Base-by-base conservation (phyloP, 2,329 filamentous ascomycete genomes). In the Arachnopeziza araneosa region DNA sequence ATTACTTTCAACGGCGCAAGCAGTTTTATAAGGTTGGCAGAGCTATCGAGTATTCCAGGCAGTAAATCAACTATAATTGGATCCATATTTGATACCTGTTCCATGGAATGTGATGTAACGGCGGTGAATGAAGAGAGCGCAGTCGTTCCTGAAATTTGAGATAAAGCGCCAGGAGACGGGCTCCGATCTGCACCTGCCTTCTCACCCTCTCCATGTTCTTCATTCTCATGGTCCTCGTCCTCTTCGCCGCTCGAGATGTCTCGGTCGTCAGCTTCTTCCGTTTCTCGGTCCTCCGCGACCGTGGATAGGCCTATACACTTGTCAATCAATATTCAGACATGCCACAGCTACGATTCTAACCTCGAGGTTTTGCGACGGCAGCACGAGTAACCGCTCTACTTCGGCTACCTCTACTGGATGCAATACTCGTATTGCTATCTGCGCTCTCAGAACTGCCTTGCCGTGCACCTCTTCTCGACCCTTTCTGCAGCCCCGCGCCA, bases 61-160 rank as follows among this genome's bases (percentile, higher is more conserved):
- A 79, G 69, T 12, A 68, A 67, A 54, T 78, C 75, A 3, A 75
- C 63, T 66, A 78, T 72, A 50, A 73, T 67, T 8, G 73, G 64
- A 4, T 78, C 73, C 7, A 75, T 59, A 5, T 71, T 68, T 5
- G 63, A 64, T 21, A 71, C 58, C 52, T 72, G 70, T 14, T 54
- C 54, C 14, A 56, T 54, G 22, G 67, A 68, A 23, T 64, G 58
- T 22, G 62, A 58, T 53, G 65, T 64, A 5, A 57, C 55, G 10
- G 57, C 55, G 14, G 61, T 58, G 5, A 49, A 24, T 2, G 59
- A 57, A 52, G 67, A 66, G 9, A 58, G 55, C 9, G 63, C 65
- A 17, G 69, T 70, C 17, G 64, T 68, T 22, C 63, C 67, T 26
- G 70, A 71, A 10, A 64, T 63, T 54, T 65, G 60, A 17, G 69